Evolutionary conservation across 306 rosid genomes (phyloP).

Genomic region (Quercus berberidifolia): DNA sequence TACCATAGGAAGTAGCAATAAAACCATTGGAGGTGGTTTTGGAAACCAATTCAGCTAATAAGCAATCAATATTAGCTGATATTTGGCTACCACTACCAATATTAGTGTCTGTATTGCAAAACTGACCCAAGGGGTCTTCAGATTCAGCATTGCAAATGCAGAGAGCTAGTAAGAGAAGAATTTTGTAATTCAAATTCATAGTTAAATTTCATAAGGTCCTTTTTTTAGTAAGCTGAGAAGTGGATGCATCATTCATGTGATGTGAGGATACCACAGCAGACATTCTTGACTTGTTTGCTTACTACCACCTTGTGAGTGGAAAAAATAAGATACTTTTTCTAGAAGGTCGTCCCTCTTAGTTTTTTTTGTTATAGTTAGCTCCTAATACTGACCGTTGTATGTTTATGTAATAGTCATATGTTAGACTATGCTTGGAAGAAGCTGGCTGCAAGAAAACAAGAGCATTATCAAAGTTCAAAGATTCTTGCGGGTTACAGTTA

Average conservation of each 20-base stretch:
- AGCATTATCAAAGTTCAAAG: too few species aligned
- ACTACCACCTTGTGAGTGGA: background rate
- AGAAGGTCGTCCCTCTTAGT: background rate
- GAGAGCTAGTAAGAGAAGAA: slow-evolving; percentile 32
- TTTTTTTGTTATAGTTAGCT: background rate
- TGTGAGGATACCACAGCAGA: slow-evolving; percentile 18
- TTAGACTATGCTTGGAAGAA: too few species aligned
- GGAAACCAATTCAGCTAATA: slow-evolving; percentile 39
- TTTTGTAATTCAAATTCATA: slow-evolving; percentile 26
- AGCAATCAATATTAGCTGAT: slow-evolving; percentile 40
- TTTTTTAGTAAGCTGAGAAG: background rate
- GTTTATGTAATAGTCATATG: too few species aligned
- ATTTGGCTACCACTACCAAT: slow-evolving; percentile 28
- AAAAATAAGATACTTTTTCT: background rate
- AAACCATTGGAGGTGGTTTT: slow-evolving; percentile 45
- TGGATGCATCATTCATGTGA: slow-evolving; percentile 9
- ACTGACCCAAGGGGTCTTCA: slow-evolving; percentile 43
- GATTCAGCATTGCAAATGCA: slow-evolving; percentile 37
- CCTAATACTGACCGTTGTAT: background rate
- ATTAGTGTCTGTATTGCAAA: slow-evolving; percentile 43
- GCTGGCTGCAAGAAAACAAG: too few species aligned
- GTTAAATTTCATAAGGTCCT: background rate
- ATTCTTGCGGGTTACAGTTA: too few species aligned
- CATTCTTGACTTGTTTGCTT: slow-evolving; percentile 26
- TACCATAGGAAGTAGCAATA: slow-evolving; percentile 32